These are phyloP conservation scores for Fusarium algeriense DNA, from an alignment of 2,329 filamentous ascomycete genomes.

Conservation along the genomic window DNA sequence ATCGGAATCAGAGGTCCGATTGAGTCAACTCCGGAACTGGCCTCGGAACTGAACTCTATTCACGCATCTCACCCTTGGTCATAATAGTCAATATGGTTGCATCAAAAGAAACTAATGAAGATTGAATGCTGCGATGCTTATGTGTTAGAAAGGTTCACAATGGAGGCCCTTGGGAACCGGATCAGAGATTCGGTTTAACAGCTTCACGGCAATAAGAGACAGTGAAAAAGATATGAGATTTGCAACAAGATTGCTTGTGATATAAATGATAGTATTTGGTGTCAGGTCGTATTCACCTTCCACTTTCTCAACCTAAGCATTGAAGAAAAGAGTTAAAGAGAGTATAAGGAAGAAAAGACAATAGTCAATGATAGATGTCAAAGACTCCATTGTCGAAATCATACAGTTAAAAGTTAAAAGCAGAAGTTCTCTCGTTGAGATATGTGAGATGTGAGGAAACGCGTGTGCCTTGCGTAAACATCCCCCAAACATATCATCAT, in stretches of 20 bases:
- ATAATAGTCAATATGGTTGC: not conserved
- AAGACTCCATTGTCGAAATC: not conserved
- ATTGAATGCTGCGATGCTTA: not conserved
- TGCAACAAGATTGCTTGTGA: not conserved
- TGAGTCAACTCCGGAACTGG: not conserved
- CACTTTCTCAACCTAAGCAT: not conserved
- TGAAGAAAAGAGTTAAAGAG: not conserved
- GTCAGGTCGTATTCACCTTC: not conserved
- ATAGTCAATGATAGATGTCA: not conserved
- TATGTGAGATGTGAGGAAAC: not conserved
- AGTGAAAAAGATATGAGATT: not conserved
- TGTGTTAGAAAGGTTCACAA: not conserved
- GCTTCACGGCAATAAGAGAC: not conserved
- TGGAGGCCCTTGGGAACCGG: not conserved
- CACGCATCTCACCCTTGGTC: too few species aligned
- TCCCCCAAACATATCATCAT: not conserved
- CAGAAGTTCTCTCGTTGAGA: not conserved
- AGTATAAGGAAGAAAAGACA: not conserved
- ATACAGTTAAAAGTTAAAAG: not conserved
- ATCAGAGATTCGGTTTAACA: fast-evolving
- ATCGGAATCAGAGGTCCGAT: not conserved
- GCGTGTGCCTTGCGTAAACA: not conserved
- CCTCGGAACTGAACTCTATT: not conserved
- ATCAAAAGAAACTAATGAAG: fast-evolving
- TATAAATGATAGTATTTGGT: not conserved